These are phyloP conservation scores for Ogataea hybrid DNA, from an alignment of 1,139 yeast species.

Conservation along the genomic window DNA sequence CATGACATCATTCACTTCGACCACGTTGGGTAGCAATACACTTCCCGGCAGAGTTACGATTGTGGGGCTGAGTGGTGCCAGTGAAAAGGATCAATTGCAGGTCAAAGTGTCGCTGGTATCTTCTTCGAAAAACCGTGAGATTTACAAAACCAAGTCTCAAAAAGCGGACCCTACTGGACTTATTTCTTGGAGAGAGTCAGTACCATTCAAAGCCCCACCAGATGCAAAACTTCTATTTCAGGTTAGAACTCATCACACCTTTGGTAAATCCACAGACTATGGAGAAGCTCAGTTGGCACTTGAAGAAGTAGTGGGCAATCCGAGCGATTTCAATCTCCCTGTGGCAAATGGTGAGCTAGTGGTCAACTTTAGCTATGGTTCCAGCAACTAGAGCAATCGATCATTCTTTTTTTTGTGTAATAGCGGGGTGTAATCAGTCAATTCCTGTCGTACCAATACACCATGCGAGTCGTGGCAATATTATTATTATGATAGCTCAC, in stretches of 20 bases:
- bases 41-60: conserved; percentile 56
- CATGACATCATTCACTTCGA: conserved; percentile 36
- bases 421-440: not conserved
- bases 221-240: conserved; percentile 58
- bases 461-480: no score
- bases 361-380: conserved; percentile 30
- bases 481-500: no score
- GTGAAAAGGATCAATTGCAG: conserved; percentile 36
- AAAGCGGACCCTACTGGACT: conserved; percentile 49
- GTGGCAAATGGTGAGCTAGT: conserved; percentile 24
- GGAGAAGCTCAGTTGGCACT: conserved; percentile 52
- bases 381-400: conserved; percentile 3
- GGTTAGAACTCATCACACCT: conserved; percentile 65
- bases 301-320: conserved; percentile 33
- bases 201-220: conserved; percentile 63
- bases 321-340: conserved; percentile 25
- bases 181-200: conserved; percentile 59
- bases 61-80: conserved; percentile 40
- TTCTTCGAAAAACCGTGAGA: conserved; percentile 50
- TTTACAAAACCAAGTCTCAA: conserved; percentile 62
- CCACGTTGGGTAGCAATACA: conserved; percentile 39
- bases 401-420: not conserved
- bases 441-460: not conserved
- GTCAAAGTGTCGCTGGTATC: conserved; percentile 54
- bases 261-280: conserved; percentile 68